Evolutionary conservation across 2,329 filamentous ascomycete genomes (phyloP).

Genomic region (Graphilbum fragrans): DNA sequence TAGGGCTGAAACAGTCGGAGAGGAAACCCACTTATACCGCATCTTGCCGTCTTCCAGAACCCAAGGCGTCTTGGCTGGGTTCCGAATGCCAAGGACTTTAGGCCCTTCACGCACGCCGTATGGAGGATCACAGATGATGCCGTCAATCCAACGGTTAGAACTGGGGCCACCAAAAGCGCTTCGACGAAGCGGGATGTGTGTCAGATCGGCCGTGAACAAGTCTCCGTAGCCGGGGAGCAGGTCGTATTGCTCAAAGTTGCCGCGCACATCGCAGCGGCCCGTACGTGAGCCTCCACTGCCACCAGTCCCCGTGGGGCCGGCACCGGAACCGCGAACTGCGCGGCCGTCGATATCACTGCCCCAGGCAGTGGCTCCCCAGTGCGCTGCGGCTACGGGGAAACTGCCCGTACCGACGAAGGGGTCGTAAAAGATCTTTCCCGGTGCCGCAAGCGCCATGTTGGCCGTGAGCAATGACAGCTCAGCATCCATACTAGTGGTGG

Average conservation of each 20-base stretch:
- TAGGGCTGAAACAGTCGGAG: background rate
- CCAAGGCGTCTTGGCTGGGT: constrained; percentile 46
- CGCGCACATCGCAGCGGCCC: constrained; percentile 32
- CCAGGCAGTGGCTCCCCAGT: constrained; percentile 74
- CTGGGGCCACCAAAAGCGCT: constrained; percentile 8
- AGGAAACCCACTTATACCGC: constrained; percentile 48
- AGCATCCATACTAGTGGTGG: constrained; percentile 94
- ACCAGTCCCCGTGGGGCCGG: constrained; percentile 25
- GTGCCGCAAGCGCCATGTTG: constrained; percentile 72
- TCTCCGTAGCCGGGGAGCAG: constrained; percentile 57
- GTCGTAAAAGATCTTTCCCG: constrained; percentile 83
- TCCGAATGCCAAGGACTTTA: constrained; percentile 69
- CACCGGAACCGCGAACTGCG: constrained; percentile 62
- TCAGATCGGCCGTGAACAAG: constrained; percentile 75
- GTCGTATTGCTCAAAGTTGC: constrained; percentile 80
- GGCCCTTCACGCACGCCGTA: constrained; percentile 91
- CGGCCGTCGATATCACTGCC: constrained; percentile 92
- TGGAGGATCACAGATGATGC: constrained; percentile 88
- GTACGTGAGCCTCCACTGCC: constrained; percentile 8
- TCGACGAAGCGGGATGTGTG: constrained; percentile 63
- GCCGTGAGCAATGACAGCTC: constrained; percentile 85
- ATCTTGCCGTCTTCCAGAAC: constrained; percentile 57
- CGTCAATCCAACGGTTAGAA: constrained; percentile 54
- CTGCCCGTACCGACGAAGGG: constrained; percentile 93
- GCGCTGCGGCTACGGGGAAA: constrained; percentile 79